These are phyloP conservation scores for Kodamaea sagamina DNA, from an alignment of 805 yeast species.

Conservation along the genomic window DNA sequence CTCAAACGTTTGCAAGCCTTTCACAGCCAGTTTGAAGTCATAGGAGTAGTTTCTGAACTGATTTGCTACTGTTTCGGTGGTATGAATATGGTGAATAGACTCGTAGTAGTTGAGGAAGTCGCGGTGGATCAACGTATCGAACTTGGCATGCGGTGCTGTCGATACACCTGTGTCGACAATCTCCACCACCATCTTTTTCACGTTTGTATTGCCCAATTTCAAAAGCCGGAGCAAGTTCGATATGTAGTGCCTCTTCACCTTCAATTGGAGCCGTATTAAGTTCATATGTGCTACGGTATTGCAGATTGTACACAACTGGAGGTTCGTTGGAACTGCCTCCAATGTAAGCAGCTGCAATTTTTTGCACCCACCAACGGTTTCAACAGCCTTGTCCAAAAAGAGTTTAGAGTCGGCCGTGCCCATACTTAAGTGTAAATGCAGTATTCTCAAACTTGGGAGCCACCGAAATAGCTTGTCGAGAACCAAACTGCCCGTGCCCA, in stretches of 20 bases:
- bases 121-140: conserved; percentile 12
- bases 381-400: conserved; percentile 1
- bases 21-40: conserved; percentile 5
- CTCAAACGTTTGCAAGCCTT: not conserved
- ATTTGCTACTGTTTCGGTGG: not conserved
- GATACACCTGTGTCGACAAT: not conserved
- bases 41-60: conserved; percentile 7
- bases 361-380: conserved; percentile 4
- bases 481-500: conserved; percentile 7
- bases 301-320: not conserved
- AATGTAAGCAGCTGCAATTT: not conserved
- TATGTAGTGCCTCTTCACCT: conserved; percentile 2
- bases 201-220: not conserved
- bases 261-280: conserved; percentile 2
- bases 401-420: conserved; percentile 1
- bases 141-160: conserved; percentile 6
- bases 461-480: not conserved
- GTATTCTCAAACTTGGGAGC: not conserved
- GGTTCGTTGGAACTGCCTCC: not conserved
- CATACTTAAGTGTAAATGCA: not conserved
- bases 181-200: conserved; percentile 2
- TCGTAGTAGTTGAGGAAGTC: conserved; percentile 12
- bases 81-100: conserved; percentile 6
- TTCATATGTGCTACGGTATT: not conserved
- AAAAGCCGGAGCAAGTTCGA: conserved; percentile 4